Evolutionary conservation across 2,329 filamentous ascomycete genomes (phyloP).

Genomic region (Xylariaceae sp.): DNA sequence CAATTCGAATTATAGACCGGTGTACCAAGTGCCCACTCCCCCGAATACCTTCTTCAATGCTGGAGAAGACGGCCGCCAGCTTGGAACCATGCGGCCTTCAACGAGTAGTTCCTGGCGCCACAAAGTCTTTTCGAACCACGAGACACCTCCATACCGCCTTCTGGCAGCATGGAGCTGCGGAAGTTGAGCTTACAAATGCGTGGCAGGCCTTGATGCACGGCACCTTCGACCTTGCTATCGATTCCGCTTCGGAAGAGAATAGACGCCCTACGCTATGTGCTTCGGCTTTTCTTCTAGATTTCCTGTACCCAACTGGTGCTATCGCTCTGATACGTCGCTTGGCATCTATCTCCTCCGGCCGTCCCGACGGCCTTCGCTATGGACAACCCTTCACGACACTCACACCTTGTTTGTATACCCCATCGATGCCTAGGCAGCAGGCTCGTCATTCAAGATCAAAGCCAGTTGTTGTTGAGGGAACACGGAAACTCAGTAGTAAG

Average conservation of each 20-base stretch:
- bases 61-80: constrained; percentile 59
- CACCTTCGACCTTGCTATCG: constrained; percentile 30
- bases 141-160: constrained; percentile 53
- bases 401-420: constrained; percentile 31
- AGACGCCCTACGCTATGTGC: constrained; percentile 42
- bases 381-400: constrained; percentile 25
- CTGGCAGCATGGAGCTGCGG: constrained; percentile 57
- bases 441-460: constrained; percentile 3
- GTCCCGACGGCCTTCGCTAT: constrained; percentile 33
- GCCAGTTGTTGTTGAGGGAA: background rate
- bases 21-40: constrained; percentile 8
- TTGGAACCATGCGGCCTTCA: constrained; percentile 60
- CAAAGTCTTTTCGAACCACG: constrained; percentile 42
- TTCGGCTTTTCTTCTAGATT: constrained; percentile 57
- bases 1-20: constrained; percentile 3
- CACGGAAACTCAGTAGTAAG: background rate
- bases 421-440: constrained; percentile 25
- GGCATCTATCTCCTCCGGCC: constrained; percentile 24
- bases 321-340: constrained; percentile 46
- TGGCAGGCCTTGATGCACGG: constrained; percentile 45
- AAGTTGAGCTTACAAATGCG: constrained; percentile 49
- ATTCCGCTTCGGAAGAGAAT: constrained; percentile 28
- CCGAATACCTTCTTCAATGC: constrained; percentile 46
- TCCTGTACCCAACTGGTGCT: constrained; percentile 55
- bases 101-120: constrained; percentile 49